Conservation (phyloP, 148 eudicot genomes). For the Persicaria maculosa region DNA sequence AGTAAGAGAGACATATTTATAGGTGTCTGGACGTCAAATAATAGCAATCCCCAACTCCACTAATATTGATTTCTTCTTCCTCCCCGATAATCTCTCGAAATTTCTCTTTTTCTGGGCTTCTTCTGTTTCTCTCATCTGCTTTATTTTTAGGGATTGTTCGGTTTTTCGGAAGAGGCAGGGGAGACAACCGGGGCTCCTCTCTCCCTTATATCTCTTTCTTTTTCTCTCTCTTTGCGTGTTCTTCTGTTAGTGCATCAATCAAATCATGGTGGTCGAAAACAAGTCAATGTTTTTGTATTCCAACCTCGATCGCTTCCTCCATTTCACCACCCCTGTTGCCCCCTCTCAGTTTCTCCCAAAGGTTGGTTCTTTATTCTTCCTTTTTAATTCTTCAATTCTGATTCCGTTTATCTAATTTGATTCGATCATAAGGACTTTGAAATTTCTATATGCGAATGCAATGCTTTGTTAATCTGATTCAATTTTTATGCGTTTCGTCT, state of each 20-base stretch:
- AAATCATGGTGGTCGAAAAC: slow-evolving; percentile 42
- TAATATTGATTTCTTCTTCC: not conserved
- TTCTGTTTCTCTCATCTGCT: slow-evolving; percentile 11
- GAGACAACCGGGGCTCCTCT: not conserved
- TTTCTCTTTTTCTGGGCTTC: not conserved
- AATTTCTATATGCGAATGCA: not conserved
- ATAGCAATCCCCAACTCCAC: slow-evolving; percentile 2
- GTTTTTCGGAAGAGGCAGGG: slow-evolving; percentile 3
- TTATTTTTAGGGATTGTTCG: slow-evolving; percentile 9
- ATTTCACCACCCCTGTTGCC: slow-evolving; percentile 70
- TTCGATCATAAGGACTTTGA: not conserved
- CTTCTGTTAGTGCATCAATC: slow-evolving; percentile 1
- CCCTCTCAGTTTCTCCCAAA: slow-evolving; percentile 70
- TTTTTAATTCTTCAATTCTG: not conserved
- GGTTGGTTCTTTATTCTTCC: slow-evolving; percentile 27
- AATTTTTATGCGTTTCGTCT: not conserved
- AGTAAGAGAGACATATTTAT: slow-evolving; percentile 3
- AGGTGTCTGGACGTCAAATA: slow-evolving; percentile 9
- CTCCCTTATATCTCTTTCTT: slow-evolving; percentile 10
- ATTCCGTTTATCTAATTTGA: not conserved
- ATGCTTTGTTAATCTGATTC: not conserved
- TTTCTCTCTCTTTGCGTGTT: slow-evolving; percentile 11
- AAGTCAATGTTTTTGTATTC: slow-evolving; percentile 44
- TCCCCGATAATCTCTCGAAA: not conserved
- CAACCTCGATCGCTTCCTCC: slow-evolving; percentile 65